Evolutionary conservation across 2,329 filamentous ascomycete genomes (phyloP), one percentile per base, ranked within the genome.

Genomic region (Davidsoniella virescens): DNA sequence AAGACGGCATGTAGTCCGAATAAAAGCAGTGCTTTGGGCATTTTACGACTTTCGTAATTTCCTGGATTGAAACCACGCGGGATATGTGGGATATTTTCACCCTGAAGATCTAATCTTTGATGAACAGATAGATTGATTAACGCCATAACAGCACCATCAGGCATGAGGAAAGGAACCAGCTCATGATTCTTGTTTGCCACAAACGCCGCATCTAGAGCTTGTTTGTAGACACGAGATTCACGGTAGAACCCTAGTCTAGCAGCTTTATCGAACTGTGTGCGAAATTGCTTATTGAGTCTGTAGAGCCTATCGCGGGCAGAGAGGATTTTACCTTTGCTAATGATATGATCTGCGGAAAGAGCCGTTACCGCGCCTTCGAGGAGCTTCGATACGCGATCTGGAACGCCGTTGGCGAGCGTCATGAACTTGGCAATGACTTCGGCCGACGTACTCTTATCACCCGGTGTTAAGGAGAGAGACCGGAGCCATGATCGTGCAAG

Each of bases 11-110:
- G 69, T 36, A 86, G 66, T 8, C 71, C 69, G 62, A 84, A 86
- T 55, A 76, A 73, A 46, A 84, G 71, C 56, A 77, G 76, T 33
- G 70, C 70, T 56, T 81, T 80, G 36, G 82, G 75, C 54, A 81
- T 79, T 52, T 76, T 76, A 50, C 81, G 72, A 18, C 78, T 81
- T 58, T 84, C 77, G 62, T 87, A 87, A 55, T 82, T 78, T 14
- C 76, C 76, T 6, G 80, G 80, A 49, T 76, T 73, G 58, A 87
- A 82, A 1, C 84, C 83, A 59, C 83, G 80, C 2, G 79, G 78
- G 26, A 84, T 76, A 46, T 71, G 58, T 1, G 76, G 76, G 4
- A 82, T 70, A 39, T 80, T 67, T 1, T 70, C 59, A 0, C 75
- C 67, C 3, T 70, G 64, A 5, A 84, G 59, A 14, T 60, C 66